A percentile compares a stretch with the other conserved stretches of the same genome.
These are phyloP conservation scores for Eutrema japonicum DNA, from an alignment of 345 rosid species.

Conservation along the genomic window DNA sequence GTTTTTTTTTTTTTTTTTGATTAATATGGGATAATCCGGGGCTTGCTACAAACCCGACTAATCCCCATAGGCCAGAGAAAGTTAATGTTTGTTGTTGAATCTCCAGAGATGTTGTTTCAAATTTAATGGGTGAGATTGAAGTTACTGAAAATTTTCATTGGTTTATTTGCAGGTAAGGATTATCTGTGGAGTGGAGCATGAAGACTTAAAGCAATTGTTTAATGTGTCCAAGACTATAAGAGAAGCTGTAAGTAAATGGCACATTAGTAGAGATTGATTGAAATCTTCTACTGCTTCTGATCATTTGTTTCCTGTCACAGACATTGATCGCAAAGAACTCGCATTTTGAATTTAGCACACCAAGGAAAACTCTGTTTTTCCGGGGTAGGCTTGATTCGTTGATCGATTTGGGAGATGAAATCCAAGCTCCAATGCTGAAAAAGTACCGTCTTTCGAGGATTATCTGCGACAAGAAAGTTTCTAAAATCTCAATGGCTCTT, in stretches of 20 bases:
- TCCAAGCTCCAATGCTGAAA: constrained; percentile 58
- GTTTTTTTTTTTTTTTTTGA: too few species aligned
- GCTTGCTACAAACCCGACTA: too few species aligned
- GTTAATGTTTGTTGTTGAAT: not conserved
- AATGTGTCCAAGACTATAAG: constrained; percentile 66
- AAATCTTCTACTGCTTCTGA: not conserved
- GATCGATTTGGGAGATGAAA: constrained; percentile 42
- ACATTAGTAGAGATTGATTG: not conserved
- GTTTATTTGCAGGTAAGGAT: constrained; percentile 56
- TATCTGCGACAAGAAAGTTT: constrained; percentile 40
- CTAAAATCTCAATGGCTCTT: constrained; percentile 54
- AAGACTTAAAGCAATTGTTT: constrained; percentile 70
- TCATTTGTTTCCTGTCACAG: constrained; percentile 39
- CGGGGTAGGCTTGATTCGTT: constrained; percentile 44
- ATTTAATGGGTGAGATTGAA: not conserved
- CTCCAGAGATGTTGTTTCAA: not conserved
- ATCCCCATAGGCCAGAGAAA: too few species aligned
- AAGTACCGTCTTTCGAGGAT: constrained; percentile 36
- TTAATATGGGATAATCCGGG: too few species aligned
- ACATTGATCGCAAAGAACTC: constrained; percentile 57
- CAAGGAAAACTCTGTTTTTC: constrained; percentile 60
- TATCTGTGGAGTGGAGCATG: constrained; percentile 70
- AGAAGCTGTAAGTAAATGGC: constrained; percentile 62
- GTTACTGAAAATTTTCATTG: constrained; percentile 9
- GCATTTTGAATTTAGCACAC: constrained; percentile 71